Conservation (phyloP, 352 stramenopile genomes). For the Globisporangium cystogenes region DNA sequence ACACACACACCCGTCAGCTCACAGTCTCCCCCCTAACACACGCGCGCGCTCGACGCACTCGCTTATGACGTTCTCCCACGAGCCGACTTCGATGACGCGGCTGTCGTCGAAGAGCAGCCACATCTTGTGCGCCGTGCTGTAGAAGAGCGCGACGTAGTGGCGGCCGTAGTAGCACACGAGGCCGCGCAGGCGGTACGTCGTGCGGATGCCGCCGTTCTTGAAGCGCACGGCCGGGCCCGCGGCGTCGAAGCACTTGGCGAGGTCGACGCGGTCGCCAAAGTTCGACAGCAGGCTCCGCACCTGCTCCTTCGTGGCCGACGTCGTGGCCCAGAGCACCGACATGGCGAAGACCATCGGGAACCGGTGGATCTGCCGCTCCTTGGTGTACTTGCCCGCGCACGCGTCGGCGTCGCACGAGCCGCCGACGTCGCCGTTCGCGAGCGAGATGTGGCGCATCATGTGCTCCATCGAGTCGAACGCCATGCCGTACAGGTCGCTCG, state of each 20-base stretch:
- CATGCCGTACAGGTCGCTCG: conserved; percentile 55
- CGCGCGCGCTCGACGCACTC: too few relatives aligned
- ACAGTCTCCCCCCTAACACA: too few relatives aligned
- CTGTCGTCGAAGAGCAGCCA: conserved; percentile 86
- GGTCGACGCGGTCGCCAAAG: conserved; percentile 59
- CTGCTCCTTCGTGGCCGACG: conserved; percentile 66
- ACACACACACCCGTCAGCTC: too few relatives aligned
- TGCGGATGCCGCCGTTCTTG: conserved; percentile 62
- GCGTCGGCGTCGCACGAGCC: conserved; percentile 46
- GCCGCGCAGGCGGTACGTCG: conserved; percentile 69
- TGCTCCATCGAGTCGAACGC: conserved; percentile 68
- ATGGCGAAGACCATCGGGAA: conserved; percentile 86
- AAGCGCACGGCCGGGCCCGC: conserved; percentile 62
- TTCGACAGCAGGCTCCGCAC: conserved; percentile 61
- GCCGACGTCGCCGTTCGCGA: conserved; percentile 48
- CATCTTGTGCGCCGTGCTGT: conserved; percentile 81
- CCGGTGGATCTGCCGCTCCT: conserved; percentile 76
- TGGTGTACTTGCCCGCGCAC: conserved; percentile 57
- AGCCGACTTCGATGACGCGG: conserved; percentile 67
- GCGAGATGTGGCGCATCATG: conserved; percentile 56
- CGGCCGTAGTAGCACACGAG: conserved; percentile 85
- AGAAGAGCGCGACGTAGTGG: conserved; percentile 82
- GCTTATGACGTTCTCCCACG: conserved; percentile 67
- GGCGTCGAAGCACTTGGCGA: conserved; percentile 71
- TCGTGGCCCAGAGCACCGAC: conserved; percentile 77